Evolutionary conservation across 768 basidiomycete species (phyloP).

Genomic region (Suillus lakei): DNA sequence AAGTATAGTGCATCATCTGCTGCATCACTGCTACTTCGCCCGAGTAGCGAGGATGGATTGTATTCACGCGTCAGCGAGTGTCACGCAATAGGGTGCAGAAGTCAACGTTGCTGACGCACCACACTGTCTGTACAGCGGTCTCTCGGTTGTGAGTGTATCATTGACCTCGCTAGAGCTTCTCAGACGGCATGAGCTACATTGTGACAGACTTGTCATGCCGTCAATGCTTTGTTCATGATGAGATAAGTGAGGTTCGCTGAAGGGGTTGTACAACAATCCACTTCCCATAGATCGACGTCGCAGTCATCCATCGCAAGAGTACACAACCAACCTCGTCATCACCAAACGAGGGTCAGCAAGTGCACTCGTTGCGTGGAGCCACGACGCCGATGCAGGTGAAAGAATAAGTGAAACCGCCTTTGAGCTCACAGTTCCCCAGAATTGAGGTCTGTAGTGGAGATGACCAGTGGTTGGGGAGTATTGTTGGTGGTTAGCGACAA

Average conservation of each 20-base stretch:
- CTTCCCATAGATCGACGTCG: conserved; percentile 55
- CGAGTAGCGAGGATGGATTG: not conserved
- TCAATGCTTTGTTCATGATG: not conserved
- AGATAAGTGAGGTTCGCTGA: conserved; percentile 1
- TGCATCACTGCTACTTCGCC: not conserved
- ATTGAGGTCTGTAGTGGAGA: not conserved
- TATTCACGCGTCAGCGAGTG: not conserved
- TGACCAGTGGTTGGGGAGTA: not conserved
- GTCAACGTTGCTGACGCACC: not conserved
- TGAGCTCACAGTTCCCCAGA: not conserved
- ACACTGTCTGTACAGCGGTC: not conserved
- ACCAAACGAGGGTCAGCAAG: conserved; percentile 29
- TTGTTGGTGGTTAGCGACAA: not conserved
- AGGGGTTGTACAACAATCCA: conserved; percentile 18
- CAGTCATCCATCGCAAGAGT: conserved; percentile 84
- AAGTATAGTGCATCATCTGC: not conserved
- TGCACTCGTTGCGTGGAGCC: conserved; percentile 36
- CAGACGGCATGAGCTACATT: not conserved
- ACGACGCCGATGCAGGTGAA: conserved; percentile 40
- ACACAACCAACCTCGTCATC: conserved; percentile 33
- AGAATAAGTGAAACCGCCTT: conserved; percentile 2
- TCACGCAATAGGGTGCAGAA: not conserved
- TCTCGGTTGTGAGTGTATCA: not conserved
- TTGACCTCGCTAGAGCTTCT: not conserved
- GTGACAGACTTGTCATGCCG: not conserved